These are phyloP conservation scores for Populus tremula DNA, from an alignment of 345 rosid species.

Conservation along the genomic window DNA sequence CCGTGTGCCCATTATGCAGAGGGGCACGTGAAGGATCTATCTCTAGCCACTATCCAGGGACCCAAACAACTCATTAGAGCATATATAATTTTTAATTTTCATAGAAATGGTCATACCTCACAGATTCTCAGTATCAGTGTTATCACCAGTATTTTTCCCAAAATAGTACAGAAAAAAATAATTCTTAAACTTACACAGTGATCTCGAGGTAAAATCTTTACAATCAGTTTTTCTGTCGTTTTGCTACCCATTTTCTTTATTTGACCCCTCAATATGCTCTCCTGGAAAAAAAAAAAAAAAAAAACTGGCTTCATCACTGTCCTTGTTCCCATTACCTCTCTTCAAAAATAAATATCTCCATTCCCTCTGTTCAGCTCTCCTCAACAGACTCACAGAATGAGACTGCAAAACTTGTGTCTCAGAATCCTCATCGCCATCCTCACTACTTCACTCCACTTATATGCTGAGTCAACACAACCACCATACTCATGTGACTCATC, in stretches of 20 bases:
- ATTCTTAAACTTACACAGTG: too few species aligned
- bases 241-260: too few species aligned
- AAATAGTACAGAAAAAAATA: too few species aligned
- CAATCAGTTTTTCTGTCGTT: too few species aligned
- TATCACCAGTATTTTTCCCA: not conserved
- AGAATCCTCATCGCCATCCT: not conserved
- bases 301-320: too few species aligned
- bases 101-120: not conserved
- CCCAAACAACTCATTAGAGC: not conserved
- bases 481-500: constrained; percentile 62
- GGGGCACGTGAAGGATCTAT: too few species aligned
- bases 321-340: not conserved
- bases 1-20: too few species aligned
- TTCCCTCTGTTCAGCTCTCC: not conserved
- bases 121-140: not conserved
- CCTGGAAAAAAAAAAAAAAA: too few species aligned
- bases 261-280: too few species aligned
- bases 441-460: not conserved
- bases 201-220: too few species aligned
- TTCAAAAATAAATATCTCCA: not conserved
- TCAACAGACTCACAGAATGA: constrained; percentile 4
- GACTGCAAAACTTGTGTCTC: constrained; percentile 6
- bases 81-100: too few species aligned
- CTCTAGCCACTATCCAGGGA: not conserved
- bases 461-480: constrained; percentile 32